Evolutionary conservation across 2,329 filamentous ascomycete genomes (phyloP).

Genomic region (Stromatinia cepivora): DNA sequence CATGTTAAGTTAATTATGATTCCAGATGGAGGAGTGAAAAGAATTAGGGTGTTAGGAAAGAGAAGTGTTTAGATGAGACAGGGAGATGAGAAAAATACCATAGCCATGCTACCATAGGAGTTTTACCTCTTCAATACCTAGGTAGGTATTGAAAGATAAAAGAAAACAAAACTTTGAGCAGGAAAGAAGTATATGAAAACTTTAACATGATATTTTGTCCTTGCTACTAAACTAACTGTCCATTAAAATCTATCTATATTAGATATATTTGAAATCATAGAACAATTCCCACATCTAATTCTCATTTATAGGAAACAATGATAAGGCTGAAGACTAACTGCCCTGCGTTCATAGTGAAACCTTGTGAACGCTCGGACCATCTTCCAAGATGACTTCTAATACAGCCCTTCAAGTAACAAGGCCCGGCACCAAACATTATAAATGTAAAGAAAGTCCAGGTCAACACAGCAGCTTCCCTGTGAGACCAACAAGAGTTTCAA

Average conservation of each 20-base stretch:
- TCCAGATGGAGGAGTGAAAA: constrained; percentile 89
- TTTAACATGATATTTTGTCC: too few species aligned
- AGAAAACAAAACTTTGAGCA: not conserved
- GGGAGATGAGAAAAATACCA: not conserved
- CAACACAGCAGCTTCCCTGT: constrained; percentile 17
- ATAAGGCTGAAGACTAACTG: constrained; percentile 3
- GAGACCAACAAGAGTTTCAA: not conserved
- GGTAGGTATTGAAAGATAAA: too few species aligned
- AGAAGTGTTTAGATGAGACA: constrained; percentile 41
- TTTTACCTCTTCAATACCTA: not conserved
- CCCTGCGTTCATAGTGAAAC: constrained; percentile 2
- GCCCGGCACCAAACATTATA: not conserved
- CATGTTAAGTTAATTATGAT: constrained; percentile 86
- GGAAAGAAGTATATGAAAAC: not conserved
- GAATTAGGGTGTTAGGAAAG: constrained; percentile 74
- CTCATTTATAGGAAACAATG: not conserved
- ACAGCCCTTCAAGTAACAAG: constrained; percentile 8
- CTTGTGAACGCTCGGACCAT: constrained; percentile 17
- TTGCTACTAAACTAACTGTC: too few species aligned
- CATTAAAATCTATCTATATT: too few species aligned
- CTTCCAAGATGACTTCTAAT: constrained; percentile 5
- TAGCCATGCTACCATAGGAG: not conserved
- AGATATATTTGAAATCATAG: not conserved
- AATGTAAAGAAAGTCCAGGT: constrained; percentile 17
- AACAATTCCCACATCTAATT: not conserved